phyloP scores from a whole-genome alignment of 176 grass and related monocot genomes.

The Canna indica region DNA sequence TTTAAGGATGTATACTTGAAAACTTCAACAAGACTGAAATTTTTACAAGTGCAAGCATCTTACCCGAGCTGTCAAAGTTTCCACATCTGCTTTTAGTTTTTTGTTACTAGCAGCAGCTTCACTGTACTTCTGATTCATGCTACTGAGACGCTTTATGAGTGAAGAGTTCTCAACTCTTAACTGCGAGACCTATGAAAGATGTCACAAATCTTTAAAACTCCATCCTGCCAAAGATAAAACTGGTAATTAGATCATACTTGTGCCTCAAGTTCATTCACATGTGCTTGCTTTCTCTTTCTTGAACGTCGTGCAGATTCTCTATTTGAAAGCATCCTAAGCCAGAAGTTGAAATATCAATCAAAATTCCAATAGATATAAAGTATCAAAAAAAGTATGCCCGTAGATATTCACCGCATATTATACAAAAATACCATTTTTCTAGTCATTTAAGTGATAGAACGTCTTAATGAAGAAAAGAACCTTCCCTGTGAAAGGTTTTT shows the following conservation, averaged over 20 bases:
- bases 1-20: not conserved
- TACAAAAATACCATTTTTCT: not conserved
- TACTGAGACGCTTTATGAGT: conserved; percentile 42
- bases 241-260: conserved; percentile 26
- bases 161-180: conserved; percentile 51
- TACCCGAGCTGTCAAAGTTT: conserved; percentile 60
- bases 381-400: not conserved
- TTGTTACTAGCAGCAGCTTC: conserved; percentile 43
- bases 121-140: conserved; percentile 41
- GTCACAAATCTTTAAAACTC: not conserved
- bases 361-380: conserved; percentile 1
- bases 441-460: not conserved
- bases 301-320: conserved; percentile 71
- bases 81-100: conserved; percentile 46
- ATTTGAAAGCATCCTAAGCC: conserved; percentile 63
- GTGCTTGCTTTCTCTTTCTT: conserved; percentile 78
- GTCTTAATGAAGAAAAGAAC: not conserved
- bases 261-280: conserved; percentile 56
- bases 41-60: not conserved
- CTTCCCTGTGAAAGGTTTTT: not conserved
- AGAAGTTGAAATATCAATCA: not conserved
- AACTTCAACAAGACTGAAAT: not conserved
- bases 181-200: conserved; percentile 34
- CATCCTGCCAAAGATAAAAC: conserved; percentile 2
- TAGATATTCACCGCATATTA: not conserved